Conservation (phyloP, 1,139 yeast genomes). For the Debaryomyces robertsiae region DNA sequence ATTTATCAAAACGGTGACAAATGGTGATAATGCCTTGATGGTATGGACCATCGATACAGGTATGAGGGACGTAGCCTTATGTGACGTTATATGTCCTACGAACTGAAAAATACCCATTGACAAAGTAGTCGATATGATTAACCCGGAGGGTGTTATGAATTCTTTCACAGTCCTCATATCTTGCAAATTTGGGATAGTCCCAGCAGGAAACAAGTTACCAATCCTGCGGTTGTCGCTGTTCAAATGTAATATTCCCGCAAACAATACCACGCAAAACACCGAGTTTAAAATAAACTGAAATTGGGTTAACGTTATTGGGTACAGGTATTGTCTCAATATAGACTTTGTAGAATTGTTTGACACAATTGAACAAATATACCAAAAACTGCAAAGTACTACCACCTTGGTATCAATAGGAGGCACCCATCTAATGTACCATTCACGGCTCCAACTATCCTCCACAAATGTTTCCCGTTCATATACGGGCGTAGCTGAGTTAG, state of each 20-base stretch:
- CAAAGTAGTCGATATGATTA: constrained; percentile 65
- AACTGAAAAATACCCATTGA: constrained; percentile 96
- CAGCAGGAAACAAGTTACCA: constrained; percentile 49
- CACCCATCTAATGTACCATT: constrained; percentile 15
- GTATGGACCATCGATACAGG: constrained; percentile 94
- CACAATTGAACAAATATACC: constrained; percentile 84
- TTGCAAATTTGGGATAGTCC: constrained; percentile 51
- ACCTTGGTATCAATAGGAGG: constrained; percentile 37
- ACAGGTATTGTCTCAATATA: constrained; percentile 66
- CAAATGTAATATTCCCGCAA: constrained; percentile 23
- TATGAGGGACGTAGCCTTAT: constrained; percentile 82
- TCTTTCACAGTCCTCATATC: constrained; percentile 22
- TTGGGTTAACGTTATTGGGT: constrained; percentile 85
- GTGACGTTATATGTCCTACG: constrained; percentile 85
- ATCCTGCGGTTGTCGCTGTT: constrained; percentile 23
- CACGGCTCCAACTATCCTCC: neutral
- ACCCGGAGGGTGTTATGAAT: constrained; percentile 54
- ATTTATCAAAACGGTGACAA: constrained; percentile 83
- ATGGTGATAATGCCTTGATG: constrained; percentile 85
- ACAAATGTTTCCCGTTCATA: constrained; percentile 7
- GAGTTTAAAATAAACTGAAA: constrained; percentile 78
- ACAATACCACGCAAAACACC: constrained; percentile 44
- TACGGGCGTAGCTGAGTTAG: constrained; percentile 38
- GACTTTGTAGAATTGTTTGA: constrained; percentile 81
- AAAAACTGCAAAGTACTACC: constrained; percentile 56